Conservation (phyloP, 2,329 filamentous ascomycete species). For the Xenoacremonium recifei region DNA sequence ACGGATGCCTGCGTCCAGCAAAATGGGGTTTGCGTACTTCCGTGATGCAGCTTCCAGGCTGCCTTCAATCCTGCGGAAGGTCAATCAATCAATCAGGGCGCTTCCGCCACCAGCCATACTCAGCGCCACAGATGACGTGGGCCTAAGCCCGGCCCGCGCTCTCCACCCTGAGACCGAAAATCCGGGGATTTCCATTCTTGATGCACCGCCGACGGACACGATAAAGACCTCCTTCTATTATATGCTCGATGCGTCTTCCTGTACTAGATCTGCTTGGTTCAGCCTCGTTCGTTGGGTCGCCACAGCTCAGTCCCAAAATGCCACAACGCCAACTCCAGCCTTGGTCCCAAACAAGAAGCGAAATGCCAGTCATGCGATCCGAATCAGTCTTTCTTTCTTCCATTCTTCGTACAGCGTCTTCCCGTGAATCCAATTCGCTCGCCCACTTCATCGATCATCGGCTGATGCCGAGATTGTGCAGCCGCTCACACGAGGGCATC, state of each 20-base stretch:
- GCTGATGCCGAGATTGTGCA: slow-evolving; percentile 40
- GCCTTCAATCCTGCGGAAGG: slow-evolving; percentile 4
- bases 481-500: slow-evolving; percentile 52
- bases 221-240: too few relatives aligned
- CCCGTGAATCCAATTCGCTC: too few relatives aligned
- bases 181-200: slow-evolving; percentile 2
- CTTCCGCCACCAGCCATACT: slow-evolving; percentile 23
- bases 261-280: too few relatives aligned
- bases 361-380: slow-evolving; percentile 3
- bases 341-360: slow-evolving; percentile 17
- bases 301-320: slow-evolving; percentile 25
- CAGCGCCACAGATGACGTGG: slow-evolving; percentile 25
- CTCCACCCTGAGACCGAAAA: slow-evolving; percentile 8
- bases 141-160: too few relatives aligned
- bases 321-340: slow-evolving; percentile 28
- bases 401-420: too few relatives aligned
- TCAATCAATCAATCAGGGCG: too few relatives aligned
- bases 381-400: slow-evolving; percentile 1
- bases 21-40: slow-evolving; percentile 10
- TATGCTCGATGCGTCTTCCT: too few relatives aligned
- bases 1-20: too few relatives aligned
- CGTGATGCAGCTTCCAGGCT: slow-evolving; percentile 8
- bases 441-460: slow-evolving; percentile 21
- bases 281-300: too few relatives aligned
- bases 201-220: too few relatives aligned